phyloP scores from a whole-genome alignment of 257 asterid genomes.

The Plantago ovata region DNA sequence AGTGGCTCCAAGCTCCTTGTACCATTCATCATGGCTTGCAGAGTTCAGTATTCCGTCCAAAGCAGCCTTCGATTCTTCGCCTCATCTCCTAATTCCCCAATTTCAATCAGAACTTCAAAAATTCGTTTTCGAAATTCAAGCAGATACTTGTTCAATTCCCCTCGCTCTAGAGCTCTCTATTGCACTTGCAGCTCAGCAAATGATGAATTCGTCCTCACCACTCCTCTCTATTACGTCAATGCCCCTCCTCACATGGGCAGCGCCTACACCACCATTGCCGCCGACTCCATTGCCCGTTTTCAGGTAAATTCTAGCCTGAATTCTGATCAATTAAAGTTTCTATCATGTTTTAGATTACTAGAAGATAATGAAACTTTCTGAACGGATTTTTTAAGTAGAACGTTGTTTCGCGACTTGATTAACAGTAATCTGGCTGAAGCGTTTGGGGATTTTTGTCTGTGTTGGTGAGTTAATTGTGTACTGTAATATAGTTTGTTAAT shows the following conservation, averaged over 20 bases:
- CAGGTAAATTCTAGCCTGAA: conserved; percentile 43
- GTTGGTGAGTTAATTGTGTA: no score
- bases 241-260: conserved; percentile 99
- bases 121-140: conserved; percentile 27
- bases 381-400: no score
- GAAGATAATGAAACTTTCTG: no score
- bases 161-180: conserved; percentile 25
- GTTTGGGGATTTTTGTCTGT: no score
- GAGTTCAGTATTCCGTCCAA: conserved; percentile 57
- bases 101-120: conserved; percentile 22
- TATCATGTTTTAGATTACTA: not conserved
- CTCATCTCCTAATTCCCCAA: conserved; percentile 27
- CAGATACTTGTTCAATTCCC: conserved; percentile 7
- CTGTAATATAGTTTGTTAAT: no score
- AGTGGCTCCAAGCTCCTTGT: not conserved
- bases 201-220: conserved; percentile 64
- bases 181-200: conserved; percentile 41
- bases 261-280: conserved; percentile 95
- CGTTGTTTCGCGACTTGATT: no score
- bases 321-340: not conserved
- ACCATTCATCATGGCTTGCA: conserved; percentile 44
- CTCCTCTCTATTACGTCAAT: conserved; percentile 96
- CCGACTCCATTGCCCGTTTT: conserved; percentile 90
- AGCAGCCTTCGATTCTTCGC: conserved; percentile 50
- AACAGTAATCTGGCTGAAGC: no score